These are phyloP conservation scores for Hygrocybe coccinea DNA, from an alignment of 768 basidiomycete species.

Conservation along the genomic window DNA sequence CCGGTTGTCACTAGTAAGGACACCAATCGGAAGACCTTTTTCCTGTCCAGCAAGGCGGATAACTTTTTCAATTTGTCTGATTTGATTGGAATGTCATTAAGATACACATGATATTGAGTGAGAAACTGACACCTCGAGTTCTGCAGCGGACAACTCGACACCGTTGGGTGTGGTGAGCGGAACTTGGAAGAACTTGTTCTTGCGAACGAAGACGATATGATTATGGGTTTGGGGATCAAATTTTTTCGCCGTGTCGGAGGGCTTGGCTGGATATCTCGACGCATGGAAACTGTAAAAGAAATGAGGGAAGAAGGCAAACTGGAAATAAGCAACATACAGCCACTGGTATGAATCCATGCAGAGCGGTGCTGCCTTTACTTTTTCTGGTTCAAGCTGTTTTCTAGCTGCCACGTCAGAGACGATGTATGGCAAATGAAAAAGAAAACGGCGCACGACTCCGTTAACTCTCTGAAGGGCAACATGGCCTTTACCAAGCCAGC, in stretches of 20 bases:
- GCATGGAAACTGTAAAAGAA: constrained; percentile 73
- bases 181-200: constrained; percentile 88
- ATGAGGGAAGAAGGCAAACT: neutral
- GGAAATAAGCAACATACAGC: constrained; percentile 48
- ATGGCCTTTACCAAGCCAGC: constrained; percentile 81
- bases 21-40: constrained; percentile 58
- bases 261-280: constrained; percentile 78
- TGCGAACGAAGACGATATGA: constrained; percentile 86
- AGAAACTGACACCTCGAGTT: constrained; percentile 64
- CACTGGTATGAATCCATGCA: constrained; percentile 95
- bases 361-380: constrained; percentile 67
- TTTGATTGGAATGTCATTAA: neutral
- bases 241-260: constrained; percentile 77
- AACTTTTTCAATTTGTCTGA: constrained; percentile 63
- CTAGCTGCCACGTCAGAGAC: constrained; percentile 30
- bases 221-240: constrained; percentile 72
- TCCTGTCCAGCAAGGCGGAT: constrained; percentile 55
- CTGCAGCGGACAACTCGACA: constrained; percentile 65
- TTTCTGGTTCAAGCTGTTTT: constrained; percentile 83
- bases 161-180: constrained; percentile 61
- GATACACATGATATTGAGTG: constrained; percentile 1
- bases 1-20: constrained; percentile 82
- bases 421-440: neutral
- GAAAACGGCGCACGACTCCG: constrained; percentile 58
- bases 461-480: constrained; percentile 77